Evolutionary conservation across 495 filamentous ascomycete species (phyloP), one percentile per base, ranked within the genome.

Genomic region (Hyaloscypha finlandica): DNA sequence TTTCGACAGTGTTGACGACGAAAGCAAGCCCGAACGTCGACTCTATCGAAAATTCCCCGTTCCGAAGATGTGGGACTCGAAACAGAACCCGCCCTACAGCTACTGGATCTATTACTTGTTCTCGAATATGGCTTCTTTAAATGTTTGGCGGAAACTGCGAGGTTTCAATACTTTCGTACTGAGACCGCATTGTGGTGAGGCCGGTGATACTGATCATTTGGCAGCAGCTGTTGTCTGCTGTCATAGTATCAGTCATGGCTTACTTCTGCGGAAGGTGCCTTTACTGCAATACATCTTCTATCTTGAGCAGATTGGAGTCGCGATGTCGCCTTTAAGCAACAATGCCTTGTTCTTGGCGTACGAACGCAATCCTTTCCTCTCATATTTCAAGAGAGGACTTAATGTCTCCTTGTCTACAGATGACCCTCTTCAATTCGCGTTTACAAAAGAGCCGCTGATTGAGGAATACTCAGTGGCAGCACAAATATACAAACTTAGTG

Each of bases 91-190:
- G 30, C 95, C 96, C 2, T 99, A 99, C 79, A 97, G 89, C 75
- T 98, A 99, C 78, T 99, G 95, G 95, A 89, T 99, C 69, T 99
- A 98, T 79, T 94, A 97, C 74, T 86, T 99, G 61, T 99, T 93
- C 73, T 87, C 96, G 51, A 99, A 99, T 76, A 92, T 97, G 75
- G 86, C 90, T 1, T 96, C 95, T 16, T 84, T 99, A 70, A 99
- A 99, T 75, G 83, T 87, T 57, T 97, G 90, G 90, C 87, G 95
- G 19, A 94, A 94, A 71, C 88, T 89, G 67, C 88, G 94, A 29
- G 92, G 94, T 4, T 97, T 98, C 83, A 98, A 96, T 74, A 98
- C 94, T 0, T 97, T 99, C 75, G 80, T 96, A 33, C 83, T 99
- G 31, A 88, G 95, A 29, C 95, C 95, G 20, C 95, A 99, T 77